phyloP scores from a whole-genome alignment of 2,329 filamentous ascomycete species.

The Aspergillus candidus region DNA sequence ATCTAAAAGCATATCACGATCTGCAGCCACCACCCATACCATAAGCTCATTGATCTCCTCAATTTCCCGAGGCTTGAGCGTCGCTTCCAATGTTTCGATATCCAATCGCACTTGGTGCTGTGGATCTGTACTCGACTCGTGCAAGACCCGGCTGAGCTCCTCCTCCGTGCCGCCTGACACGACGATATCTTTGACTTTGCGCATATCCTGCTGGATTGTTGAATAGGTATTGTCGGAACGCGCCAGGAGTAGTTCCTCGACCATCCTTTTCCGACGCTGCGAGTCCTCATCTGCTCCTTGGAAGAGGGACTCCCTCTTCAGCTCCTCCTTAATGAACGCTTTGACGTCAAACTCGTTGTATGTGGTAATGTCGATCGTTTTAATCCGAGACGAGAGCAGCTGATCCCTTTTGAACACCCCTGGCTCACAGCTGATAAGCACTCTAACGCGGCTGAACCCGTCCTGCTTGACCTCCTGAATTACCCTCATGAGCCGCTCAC shows the following conservation, averaged over 20 bases:
- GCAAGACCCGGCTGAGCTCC: constrained; percentile 2
- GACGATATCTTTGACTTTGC: constrained; percentile 5
- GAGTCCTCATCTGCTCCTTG: constrained; percentile 3
- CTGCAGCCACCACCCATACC: constrained; percentile 2
- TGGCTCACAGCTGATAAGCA: too few relatives aligned
- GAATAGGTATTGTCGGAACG: constrained; percentile 4
- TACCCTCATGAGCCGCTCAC: not conserved
- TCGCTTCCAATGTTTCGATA: not conserved
- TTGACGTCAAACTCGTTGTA: not conserved
- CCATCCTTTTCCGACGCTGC: not conserved
- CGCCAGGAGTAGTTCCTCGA: constrained; percentile 19
- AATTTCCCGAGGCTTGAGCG: constrained; percentile 3
- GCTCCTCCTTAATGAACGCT: constrained; percentile 1
- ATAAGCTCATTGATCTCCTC: constrained; percentile 6
- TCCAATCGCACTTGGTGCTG: not conserved
- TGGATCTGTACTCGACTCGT: constrained; percentile 3
- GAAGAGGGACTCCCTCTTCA: constrained; percentile 2
- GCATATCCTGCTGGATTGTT: constrained; percentile 2
- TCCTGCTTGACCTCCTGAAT: not conserved
- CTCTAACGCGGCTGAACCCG: too few relatives aligned
- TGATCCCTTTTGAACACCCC: too few relatives aligned
- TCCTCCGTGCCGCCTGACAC: constrained; percentile 5
- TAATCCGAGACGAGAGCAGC: not conserved
- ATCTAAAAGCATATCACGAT: not conserved
- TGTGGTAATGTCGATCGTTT: not conserved